Evolutionary conservation across 2,329 filamentous ascomycete species (phyloP), one percentile per base, ranked within the genome.

Genomic region (Botryotinia narcissicola): DNA sequence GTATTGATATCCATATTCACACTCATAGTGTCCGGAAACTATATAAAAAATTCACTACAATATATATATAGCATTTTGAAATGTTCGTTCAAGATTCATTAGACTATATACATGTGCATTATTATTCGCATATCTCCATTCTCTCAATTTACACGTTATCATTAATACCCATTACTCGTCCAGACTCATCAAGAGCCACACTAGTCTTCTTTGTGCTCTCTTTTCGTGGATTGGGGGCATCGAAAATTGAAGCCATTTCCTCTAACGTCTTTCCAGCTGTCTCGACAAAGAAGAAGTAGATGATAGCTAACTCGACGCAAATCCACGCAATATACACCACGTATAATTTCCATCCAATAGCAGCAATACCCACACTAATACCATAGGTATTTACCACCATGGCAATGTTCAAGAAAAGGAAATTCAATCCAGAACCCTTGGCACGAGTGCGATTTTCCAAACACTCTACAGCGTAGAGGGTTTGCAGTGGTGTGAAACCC

Each of bases 381-480:
- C 82, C 81, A 63, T 83, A 83, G 10, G 81, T 79, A 18, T 81
- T 79, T 20, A 83, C 84, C 60, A 83, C 83, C 75, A 83, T 78
- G 68, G 81, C 81, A 77, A 87, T 71, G 37, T 78, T 78, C 10
- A 78, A 60, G 72, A 79, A 79, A 0, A 79, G 68, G 54, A 79
- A 78, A 59, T 84, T 83, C 37, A 87, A 76, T 12, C 84, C 80
- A n/a, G 83, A 79, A 84, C 85, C 85, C 75, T 86, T 86, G 3
- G 85, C 85, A 25, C 85, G 80, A 0, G 80, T 83, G 73, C 85
- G 83, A 73, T 85, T 86, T 9, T 83, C 81, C 25, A 86, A 79
- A 76, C 83, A 85, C 75, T 86, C 85, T n/a, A 86, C 84, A 0
- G 84, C 83, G 75, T 86, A 86, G 4, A 86, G 76, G 20, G 83